Conservation (phyloP, 148 eudicot genomes). For the Rhododendron griersonianum region DNA sequence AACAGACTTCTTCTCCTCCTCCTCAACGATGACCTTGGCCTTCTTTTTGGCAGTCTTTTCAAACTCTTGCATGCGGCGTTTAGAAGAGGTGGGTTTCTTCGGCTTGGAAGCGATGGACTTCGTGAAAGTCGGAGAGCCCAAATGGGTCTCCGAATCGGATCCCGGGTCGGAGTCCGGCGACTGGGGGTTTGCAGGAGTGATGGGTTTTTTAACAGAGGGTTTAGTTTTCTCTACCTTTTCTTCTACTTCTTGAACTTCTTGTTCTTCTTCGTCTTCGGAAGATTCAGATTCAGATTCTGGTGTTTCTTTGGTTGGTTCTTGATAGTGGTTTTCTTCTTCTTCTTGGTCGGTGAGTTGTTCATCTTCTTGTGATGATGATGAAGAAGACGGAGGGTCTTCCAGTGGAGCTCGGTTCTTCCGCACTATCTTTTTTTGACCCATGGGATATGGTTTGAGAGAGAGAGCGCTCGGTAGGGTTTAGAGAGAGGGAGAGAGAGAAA, state of each 20-base stretch:
- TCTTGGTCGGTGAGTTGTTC: background rate
- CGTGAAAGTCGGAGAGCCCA: background rate
- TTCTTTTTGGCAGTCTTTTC: background rate
- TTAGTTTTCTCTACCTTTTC: no score
- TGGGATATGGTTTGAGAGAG: background rate
- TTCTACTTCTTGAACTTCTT: no score
- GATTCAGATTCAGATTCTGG: background rate
- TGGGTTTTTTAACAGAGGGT: background rate
- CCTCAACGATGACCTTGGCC: background rate
- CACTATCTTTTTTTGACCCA: constrained; percentile 36
- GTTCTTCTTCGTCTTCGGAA: background rate
- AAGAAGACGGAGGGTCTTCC: constrained; percentile 20
- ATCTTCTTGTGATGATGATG: background rate
- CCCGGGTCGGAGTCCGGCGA: background rate
- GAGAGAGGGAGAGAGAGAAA: background rate
- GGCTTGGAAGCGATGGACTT: background rate
- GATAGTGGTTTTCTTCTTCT: background rate
- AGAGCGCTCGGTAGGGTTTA: background rate
- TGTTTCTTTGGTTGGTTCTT: background rate
- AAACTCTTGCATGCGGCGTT: background rate
- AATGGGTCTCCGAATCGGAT: background rate
- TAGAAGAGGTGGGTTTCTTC: background rate
- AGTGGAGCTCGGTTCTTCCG: constrained; percentile 28
- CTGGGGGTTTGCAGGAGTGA: background rate
- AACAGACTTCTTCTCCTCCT: constrained; percentile 11